Conservation (phyloP, 2,329 filamentous ascomycete species). For the Sporothrix sp. region DNA sequence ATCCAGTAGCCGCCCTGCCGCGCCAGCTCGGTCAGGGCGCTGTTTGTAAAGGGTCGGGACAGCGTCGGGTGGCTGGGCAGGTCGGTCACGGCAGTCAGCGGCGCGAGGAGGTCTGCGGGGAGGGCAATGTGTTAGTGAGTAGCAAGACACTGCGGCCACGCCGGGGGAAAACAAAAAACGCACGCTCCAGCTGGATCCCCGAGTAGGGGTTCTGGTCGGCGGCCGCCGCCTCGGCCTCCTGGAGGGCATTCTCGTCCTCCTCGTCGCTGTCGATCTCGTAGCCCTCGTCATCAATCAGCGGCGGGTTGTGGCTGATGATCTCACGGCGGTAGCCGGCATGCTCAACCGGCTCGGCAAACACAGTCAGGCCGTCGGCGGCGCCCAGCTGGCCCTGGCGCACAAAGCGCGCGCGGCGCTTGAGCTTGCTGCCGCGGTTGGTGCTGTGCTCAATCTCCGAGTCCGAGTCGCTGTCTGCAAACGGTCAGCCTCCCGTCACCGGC, state of each 20-base stretch:
- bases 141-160: background rate
- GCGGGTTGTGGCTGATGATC: conserved; percentile 65
- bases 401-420: conserved; percentile 66
- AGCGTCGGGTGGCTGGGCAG: conserved; percentile 65
- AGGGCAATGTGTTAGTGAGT: background rate
- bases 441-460: conserved; percentile 61
- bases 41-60: conserved; percentile 64
- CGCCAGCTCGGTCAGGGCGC: conserved; percentile 61
- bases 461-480: conserved; percentile 58
- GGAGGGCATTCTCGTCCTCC: conserved; percentile 51
- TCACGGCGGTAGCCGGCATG: conserved; percentile 63
- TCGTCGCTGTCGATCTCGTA: conserved; percentile 67
- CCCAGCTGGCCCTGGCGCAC: conserved; percentile 61
- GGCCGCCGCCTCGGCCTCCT: conserved; percentile 51
- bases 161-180: conserved; percentile 24
- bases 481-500: background rate
- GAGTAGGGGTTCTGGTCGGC: conserved; percentile 66
- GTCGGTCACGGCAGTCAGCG: conserved; percentile 64
- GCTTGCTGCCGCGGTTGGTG: conserved; percentile 68
- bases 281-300: conserved; percentile 65
- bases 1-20: conserved; percentile 60
- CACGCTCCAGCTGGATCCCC: conserved; percentile 61
- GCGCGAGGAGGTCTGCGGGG: conserved; percentile 57
- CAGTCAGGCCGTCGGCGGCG: conserved; percentile 52
- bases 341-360: conserved; percentile 54